These are phyloP conservation scores for Nyctanthes arbortristis DNA, from an alignment of 257 asterid genomes.

Conservation along the genomic window DNA sequence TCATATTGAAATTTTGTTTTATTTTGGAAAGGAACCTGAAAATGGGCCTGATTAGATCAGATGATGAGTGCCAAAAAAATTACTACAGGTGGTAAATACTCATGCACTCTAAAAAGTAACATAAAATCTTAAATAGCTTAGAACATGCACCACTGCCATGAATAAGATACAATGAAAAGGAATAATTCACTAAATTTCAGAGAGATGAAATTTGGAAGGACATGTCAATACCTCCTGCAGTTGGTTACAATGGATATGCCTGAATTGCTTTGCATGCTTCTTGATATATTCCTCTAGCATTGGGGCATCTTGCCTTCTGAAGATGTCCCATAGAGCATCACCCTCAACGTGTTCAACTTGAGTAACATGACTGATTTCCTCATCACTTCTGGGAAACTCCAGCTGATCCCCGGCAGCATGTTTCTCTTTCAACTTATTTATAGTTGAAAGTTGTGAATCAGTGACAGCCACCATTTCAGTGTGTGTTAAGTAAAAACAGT, in stretches of 20 bases:
- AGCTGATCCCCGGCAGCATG: conserved; percentile 57
- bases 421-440: conserved; percentile 31
- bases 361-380: too few species aligned
- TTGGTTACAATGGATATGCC: conserved; percentile 46
- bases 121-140: neutral
- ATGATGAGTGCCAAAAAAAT: neutral
- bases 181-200: neutral
- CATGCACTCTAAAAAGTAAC: neutral
- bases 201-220: neutral
- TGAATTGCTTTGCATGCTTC: conserved; percentile 42
- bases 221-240: conserved; percentile 45
- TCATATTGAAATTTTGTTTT: neutral
- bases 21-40: too few species aligned
- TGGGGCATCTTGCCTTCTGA: conserved; percentile 67
- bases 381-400: too few species aligned
- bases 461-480: conserved; percentile 32
- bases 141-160: neutral
- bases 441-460: conserved; percentile 8
- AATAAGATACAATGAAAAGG: neutral
- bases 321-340: conserved; percentile 84
- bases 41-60: neutral
- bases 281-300: conserved; percentile 53
- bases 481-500: too few species aligned
- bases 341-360: conserved; percentile 30
- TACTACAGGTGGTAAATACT: neutral